Percentiles rank a stretch among this genome's conserved stretches.
Evolutionary conservation across 345 rosid species (phyloP).

Genomic region (Orychophragmus violaceus): DNA sequence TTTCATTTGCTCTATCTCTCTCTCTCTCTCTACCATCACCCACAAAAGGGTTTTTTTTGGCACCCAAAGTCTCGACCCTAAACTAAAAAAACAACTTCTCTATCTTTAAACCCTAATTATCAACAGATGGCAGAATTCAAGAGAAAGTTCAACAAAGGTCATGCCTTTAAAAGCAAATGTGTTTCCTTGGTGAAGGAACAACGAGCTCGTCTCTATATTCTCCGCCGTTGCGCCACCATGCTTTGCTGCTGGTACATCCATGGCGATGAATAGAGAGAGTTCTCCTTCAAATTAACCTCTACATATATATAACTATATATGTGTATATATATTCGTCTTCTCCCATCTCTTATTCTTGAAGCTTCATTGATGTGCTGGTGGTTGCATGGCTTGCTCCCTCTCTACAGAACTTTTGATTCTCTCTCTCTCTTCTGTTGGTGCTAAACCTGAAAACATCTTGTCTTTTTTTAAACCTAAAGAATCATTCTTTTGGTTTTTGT

Average conservation of each 20-base stretch:
- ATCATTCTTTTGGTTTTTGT: conserved; percentile 8
- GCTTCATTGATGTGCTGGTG: conserved; percentile 7
- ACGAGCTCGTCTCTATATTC: conserved; percentile 60
- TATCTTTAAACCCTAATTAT: conserved; percentile 9
- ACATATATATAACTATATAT: conserved; percentile 6
- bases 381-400: conserved; percentile 26
- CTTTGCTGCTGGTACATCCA: conserved; percentile 73
- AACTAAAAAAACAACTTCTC: background rate
- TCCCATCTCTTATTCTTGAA: conserved; percentile 12
- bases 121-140: conserved; percentile 37
- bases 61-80: background rate
- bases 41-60: conserved; percentile 12
- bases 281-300: background rate
- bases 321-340: background rate
- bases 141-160: conserved; percentile 37
- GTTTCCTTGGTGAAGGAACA: conserved; percentile 63
- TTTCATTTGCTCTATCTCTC: conserved; percentile 1
- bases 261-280: conserved; percentile 44
- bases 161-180: conserved; percentile 56
- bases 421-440: conserved; percentile 19
- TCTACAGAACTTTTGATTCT: background rate
- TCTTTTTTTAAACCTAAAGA: conserved; percentile 18
- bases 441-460: background rate
- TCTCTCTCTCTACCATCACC: conserved; percentile 36
- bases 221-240: conserved; percentile 81